Conservation (phyloP, 768 basidiomycete species). For the Lactifluus piperatus region DNA sequence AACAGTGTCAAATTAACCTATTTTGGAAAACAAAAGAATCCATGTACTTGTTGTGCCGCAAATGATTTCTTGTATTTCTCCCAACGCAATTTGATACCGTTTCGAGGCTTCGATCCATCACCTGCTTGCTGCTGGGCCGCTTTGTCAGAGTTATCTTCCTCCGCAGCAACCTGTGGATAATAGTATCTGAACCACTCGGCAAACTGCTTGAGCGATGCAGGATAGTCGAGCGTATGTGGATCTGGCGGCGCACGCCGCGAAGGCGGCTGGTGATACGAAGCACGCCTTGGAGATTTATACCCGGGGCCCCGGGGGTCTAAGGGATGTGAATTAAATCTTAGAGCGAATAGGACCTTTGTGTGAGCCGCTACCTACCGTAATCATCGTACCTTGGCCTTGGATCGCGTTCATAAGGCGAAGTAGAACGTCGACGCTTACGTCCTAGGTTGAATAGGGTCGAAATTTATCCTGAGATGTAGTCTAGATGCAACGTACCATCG, state of each 20-base stretch:
- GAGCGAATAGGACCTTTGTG: slow-evolving; percentile 10
- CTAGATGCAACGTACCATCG: slow-evolving; percentile 40
- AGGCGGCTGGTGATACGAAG: slow-evolving; percentile 39
- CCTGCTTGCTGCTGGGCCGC: slow-evolving; percentile 77
- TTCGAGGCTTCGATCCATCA: slow-evolving; percentile 74
- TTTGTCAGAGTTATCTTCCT: slow-evolving; percentile 80
- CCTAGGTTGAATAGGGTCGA: slow-evolving; percentile 32
- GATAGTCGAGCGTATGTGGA: slow-evolving; percentile 75
- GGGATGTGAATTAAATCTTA: slow-evolving; percentile 34
- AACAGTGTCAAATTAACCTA: slow-evolving; percentile 8
- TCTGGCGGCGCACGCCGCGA: slow-evolving; percentile 57
- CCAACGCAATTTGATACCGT: slow-evolving; percentile 77
- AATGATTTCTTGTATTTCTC: slow-evolving; percentile 95
- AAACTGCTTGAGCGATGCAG: slow-evolving; percentile 73
- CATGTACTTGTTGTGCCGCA: slow-evolving; percentile 72
- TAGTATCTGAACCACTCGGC: slow-evolving; percentile 82
- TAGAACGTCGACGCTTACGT: slow-evolving; percentile 71
- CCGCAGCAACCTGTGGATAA: slow-evolving; percentile 65
- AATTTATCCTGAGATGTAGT: neutral
- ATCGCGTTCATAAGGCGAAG: slow-evolving; percentile 75
- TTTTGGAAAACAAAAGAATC: neutral
- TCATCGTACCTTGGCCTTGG: slow-evolving; percentile 79
- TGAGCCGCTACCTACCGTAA: slow-evolving; percentile 46
- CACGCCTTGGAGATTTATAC: slow-evolving; percentile 56
- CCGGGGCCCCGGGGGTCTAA: slow-evolving; percentile 56